Percentiles rank a stretch among this genome's conserved stretches.
These are phyloP conservation scores for Trichoderma semiorbis DNA, from an alignment of 2,329 filamentous ascomycete genomes.

Conservation along the genomic window DNA sequence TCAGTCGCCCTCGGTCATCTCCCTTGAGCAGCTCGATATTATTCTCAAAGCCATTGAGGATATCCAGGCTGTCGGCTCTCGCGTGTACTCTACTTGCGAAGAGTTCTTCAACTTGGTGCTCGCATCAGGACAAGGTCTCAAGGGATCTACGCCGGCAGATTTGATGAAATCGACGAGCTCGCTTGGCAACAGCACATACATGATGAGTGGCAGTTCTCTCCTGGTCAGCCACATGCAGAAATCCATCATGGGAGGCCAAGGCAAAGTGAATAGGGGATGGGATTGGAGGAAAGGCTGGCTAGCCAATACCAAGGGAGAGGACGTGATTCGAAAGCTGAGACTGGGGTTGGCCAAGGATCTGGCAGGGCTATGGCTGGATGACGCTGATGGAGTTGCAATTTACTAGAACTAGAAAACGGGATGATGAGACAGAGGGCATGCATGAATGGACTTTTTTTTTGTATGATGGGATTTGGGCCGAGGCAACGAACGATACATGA, in stretches of 20 bases:
- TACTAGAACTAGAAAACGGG: constrained; percentile 30
- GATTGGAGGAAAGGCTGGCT: constrained; percentile 78
- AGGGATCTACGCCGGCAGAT: constrained; percentile 61
- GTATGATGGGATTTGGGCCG: neutral
- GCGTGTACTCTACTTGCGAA: constrained; percentile 70
- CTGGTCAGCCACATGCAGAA: constrained; percentile 60
- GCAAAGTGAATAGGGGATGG: constrained; percentile 61
- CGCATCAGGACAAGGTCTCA: constrained; percentile 61
- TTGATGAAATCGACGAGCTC: constrained; percentile 56
- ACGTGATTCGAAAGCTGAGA: constrained; percentile 70
- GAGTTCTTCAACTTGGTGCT: constrained; percentile 76
- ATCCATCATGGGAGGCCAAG: constrained; percentile 52
- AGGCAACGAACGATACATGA: constrained; percentile 8
- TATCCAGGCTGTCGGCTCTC: constrained; percentile 67
- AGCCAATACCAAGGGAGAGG: constrained; percentile 58
- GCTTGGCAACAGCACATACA: constrained; percentile 59
- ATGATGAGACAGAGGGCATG: neutral
- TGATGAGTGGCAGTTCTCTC: constrained; percentile 71
- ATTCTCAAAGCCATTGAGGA: constrained; percentile 78
- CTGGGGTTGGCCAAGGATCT: constrained; percentile 72
- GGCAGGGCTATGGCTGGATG: constrained; percentile 64
- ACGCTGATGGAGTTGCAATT: constrained; percentile 55
- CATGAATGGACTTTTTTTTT: neutral
- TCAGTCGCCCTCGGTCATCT: constrained; percentile 53
- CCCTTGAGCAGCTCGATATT: constrained; percentile 67